These are phyloP conservation scores for Canavalia ensiformis DNA, from an alignment of 306 rosid genomes.

Conservation along the genomic window DNA sequence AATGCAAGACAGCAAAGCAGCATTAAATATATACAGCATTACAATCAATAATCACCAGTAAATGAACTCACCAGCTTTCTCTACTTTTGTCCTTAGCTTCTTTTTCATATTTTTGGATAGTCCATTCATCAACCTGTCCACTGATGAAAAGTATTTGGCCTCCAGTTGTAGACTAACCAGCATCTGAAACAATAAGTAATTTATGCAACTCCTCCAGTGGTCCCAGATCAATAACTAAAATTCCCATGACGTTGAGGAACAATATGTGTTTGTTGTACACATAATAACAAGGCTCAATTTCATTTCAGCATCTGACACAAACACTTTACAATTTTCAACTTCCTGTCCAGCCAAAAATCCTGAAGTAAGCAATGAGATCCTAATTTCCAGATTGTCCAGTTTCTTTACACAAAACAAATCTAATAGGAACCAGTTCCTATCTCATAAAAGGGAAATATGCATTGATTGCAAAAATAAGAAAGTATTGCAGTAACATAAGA, in stretches of 20 bases:
- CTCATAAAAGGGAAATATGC: too few species aligned
- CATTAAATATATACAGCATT: background rate
- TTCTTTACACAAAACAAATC: background rate
- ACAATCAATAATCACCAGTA: conserved; percentile 29
- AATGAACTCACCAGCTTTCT: conserved; percentile 91
- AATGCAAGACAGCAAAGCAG: conserved; percentile 21
- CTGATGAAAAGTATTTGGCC: conserved; percentile 99
- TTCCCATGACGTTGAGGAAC: conserved; percentile 13
- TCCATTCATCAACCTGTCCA: conserved; percentile 96
- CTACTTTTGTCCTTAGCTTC: conserved; percentile 99
- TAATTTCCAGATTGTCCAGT: background rate
- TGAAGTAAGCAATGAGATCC: background rate
- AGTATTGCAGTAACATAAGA: too few species aligned
- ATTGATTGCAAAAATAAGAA: too few species aligned
- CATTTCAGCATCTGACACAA: background rate
- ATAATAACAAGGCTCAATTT: background rate
- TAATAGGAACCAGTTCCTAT: too few species aligned
- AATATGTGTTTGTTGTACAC: background rate
- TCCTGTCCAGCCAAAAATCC: conserved; percentile 6
- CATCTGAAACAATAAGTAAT: conserved; percentile 66
- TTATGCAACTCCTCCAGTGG: conserved; percentile 12
- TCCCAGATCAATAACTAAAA: conserved; percentile 36
- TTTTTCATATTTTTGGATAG: conserved; percentile 95
- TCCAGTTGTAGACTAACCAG: conserved; percentile 98
- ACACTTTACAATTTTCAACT: background rate